phyloP scores from a whole-genome alignment of 495 filamentous ascomycete species.

The Neurospora africana region DNA sequence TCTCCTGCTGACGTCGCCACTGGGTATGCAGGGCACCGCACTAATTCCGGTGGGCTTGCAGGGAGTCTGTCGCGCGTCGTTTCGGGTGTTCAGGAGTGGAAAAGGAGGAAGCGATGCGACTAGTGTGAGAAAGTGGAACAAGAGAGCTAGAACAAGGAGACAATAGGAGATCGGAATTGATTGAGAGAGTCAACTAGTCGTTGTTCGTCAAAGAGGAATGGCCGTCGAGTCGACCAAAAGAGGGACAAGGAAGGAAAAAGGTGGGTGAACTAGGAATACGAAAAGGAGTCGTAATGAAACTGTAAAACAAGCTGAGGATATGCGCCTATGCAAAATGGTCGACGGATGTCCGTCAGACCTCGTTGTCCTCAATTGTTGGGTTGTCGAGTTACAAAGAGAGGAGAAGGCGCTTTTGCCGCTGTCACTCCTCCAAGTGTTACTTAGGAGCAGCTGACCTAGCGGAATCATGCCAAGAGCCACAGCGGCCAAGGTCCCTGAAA shows the following conservation, averaged over 20 bases:
- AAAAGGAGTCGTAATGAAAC: conserved; percentile 3
- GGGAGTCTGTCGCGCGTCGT: background rate
- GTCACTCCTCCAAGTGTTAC: background rate
- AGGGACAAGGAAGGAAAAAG: background rate
- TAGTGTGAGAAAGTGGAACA: background rate
- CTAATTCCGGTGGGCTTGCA: background rate
- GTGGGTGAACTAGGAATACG: background rate
- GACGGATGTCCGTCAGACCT: background rate
- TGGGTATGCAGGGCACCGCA: background rate
- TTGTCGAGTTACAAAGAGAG: background rate
- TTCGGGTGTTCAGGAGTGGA: background rate
- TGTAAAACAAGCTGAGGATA: conserved; percentile 1
- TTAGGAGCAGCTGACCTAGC: background rate
- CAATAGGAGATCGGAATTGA: background rate
- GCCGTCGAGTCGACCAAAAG: background rate
- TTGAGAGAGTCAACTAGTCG: background rate
- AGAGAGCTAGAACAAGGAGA: background rate
- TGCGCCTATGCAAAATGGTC: background rate
- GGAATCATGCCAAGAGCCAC: background rate
- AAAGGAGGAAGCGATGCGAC: background rate
- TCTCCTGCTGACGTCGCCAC: background rate
- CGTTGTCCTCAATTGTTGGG: background rate
- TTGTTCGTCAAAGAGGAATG: background rate
- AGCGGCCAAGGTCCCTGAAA: background rate
- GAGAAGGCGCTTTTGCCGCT: background rate